A percentile compares a stretch with the other conserved stretches of the same genome.
Conservation (phyloP, 805 yeast species). For the Metschnikowia lachancei region DNA sequence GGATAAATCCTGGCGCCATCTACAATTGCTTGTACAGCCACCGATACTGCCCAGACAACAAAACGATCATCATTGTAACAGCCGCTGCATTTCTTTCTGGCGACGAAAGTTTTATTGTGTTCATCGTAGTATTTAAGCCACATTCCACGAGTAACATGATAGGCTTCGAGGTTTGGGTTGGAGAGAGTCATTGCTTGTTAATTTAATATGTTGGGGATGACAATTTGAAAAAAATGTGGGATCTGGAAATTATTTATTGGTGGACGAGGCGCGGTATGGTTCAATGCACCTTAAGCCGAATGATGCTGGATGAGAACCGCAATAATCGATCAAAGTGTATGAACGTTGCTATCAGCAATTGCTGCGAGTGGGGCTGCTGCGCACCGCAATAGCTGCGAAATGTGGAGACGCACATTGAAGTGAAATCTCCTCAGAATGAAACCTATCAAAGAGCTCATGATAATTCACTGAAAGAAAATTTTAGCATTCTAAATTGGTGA, state of each 20-base stretch:
- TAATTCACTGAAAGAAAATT: no score
- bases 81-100: constrained; percentile 38
- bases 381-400: neutral
- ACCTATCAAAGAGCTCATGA: no score
- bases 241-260: neutral
- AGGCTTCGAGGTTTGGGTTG: constrained; percentile 38
- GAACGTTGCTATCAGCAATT: constrained; percentile 7
- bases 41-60: constrained; percentile 68
- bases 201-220: neutral
- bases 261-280: neutral
- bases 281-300: neutral
- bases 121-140: constrained; percentile 45
- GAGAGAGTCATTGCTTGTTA: constrained; percentile 23
- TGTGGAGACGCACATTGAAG: neutral
- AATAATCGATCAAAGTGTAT: neutral
- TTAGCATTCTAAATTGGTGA: no score
- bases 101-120: constrained; percentile 35
- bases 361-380: constrained; percentile 4
- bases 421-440: neutral
- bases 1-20: constrained; percentile 58
- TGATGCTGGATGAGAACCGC: neutral
- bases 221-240: neutral
- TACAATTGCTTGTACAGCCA: constrained; percentile 63
- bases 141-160: constrained; percentile 34
- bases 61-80: constrained; percentile 50